These are phyloP conservation scores for Wickerhamomyces bovis DNA, from an alignment of 805 yeast genomes.

Conservation along the genomic window DNA sequence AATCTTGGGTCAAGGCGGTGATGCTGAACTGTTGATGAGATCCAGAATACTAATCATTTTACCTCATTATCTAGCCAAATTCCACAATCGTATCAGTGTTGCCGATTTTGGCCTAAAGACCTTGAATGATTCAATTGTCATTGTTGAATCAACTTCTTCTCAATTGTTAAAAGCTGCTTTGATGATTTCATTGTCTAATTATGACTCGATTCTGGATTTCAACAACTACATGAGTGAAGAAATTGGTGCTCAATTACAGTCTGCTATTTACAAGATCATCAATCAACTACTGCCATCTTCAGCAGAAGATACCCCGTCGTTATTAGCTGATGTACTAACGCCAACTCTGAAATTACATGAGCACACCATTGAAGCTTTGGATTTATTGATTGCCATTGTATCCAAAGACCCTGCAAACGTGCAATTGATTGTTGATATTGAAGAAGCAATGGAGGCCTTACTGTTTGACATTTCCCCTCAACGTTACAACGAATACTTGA, in stretches of 20 bases:
- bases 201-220: slow-evolving; percentile 31
- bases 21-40: slow-evolving; percentile 33
- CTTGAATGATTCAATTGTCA: slow-evolving; percentile 17
- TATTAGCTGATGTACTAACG: slow-evolving; percentile 64
- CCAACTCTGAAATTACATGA: slow-evolving; percentile 46
- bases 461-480: slow-evolving; percentile 40
- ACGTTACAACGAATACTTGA: slow-evolving; percentile 42
- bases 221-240: slow-evolving; percentile 16
- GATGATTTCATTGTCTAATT: slow-evolving; percentile 50
- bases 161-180: slow-evolving; percentile 26
- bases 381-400: slow-evolving; percentile 56
- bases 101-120: slow-evolving; percentile 27
- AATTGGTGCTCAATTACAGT: slow-evolving; percentile 15
- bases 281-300: slow-evolving; percentile 44
- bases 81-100: slow-evolving; percentile 29
- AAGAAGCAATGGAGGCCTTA: slow-evolving; percentile 61
- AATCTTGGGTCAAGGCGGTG: slow-evolving; percentile 4
- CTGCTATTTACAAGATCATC: slow-evolving; percentile 25
- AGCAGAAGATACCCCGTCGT: slow-evolving; percentile 74
- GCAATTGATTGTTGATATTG: slow-evolving; percentile 58
- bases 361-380: slow-evolving; percentile 31
- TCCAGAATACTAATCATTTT: slow-evolving; percentile 45
- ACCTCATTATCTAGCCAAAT: slow-evolving; percentile 55
- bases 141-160: slow-evolving; percentile 25
- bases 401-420: slow-evolving; percentile 71